Evolutionary conservation across 208 protist genomes (phyloP).

Genomic region (Tetramitus jugosus): DNA sequence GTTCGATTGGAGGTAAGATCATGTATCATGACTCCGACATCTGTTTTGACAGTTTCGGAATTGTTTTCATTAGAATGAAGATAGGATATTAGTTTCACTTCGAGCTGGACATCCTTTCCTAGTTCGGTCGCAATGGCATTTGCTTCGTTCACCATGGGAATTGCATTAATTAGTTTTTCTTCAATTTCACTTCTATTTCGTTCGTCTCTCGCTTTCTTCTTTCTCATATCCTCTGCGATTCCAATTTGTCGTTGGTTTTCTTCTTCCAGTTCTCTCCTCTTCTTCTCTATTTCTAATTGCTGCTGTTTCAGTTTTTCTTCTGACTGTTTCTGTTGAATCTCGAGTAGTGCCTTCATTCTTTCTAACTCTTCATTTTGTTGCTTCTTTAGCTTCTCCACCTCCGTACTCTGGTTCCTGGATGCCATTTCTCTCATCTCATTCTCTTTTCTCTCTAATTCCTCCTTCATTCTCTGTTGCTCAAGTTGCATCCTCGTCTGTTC

Average conservation of each 20-base stretch:
- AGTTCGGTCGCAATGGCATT: neutral
- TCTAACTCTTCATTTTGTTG: neutral
- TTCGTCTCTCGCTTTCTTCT: neutral
- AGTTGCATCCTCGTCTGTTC: neutral
- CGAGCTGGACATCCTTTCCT: neutral
- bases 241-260: neutral
- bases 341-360: neutral
- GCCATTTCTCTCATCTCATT: neutral
- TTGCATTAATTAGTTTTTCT: neutral
- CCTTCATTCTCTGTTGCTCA: neutral
- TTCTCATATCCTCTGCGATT: neutral
- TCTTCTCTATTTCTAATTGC: slow-evolving; percentile 3
- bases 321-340: neutral
- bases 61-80: neutral
- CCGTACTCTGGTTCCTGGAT: neutral
- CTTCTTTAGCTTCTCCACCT: neutral
- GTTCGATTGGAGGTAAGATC: neutral
- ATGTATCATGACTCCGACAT: neutral
- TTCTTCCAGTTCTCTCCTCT: neutral
- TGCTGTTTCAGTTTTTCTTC: neutral
- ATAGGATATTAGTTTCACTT: neutral
- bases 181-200: neutral
- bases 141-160: neutral
- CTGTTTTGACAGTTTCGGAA: neutral
- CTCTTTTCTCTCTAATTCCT: neutral